Evolutionary conservation across 768 basidiomycete species (phyloP).

Genomic region (Mycena amicta): DNA sequence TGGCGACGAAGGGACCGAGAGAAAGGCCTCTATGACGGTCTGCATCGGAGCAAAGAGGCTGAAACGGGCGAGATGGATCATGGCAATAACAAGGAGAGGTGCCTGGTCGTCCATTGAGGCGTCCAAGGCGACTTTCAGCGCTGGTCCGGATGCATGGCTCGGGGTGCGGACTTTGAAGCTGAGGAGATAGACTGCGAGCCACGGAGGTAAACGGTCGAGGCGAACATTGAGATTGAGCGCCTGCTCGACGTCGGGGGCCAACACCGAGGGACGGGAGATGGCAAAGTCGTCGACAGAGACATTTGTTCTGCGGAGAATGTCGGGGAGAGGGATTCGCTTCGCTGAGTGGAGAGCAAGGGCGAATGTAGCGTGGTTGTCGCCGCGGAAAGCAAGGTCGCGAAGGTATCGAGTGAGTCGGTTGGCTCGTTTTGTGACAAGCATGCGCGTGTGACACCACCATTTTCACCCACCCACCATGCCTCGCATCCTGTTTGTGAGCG

Average conservation of each 20-base stretch:
- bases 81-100: constrained; percentile 47
- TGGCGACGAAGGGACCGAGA: constrained; percentile 35
- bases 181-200: constrained; percentile 57
- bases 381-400: neutral
- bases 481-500: constrained; percentile 85
- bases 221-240: constrained; percentile 1
- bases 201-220: constrained; percentile 41
- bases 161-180: constrained; percentile 48
- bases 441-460: too few relatives aligned
- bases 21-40: constrained; percentile 45
- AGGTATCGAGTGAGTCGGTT: neutral
- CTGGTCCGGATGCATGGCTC: constrained; percentile 45
- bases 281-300: constrained; percentile 41
- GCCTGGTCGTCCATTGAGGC: constrained; percentile 38
- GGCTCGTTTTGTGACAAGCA: too few relatives aligned
- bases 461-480: constrained; percentile 33
- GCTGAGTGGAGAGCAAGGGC: neutral
- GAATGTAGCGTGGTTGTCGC: neutral
- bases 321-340: neutral
- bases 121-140: constrained; percentile 44
- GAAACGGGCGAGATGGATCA: constrained; percentile 52
- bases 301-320: neutral
- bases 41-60: constrained; percentile 50
- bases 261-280: constrained; percentile 41
- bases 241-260: constrained; percentile 35